A percentile compares a stretch with the other conserved stretches of the same genome.
These are phyloP conservation scores for Crucibulum laeve DNA, from an alignment of 768 basidiomycete species.

Conservation along the genomic window DNA sequence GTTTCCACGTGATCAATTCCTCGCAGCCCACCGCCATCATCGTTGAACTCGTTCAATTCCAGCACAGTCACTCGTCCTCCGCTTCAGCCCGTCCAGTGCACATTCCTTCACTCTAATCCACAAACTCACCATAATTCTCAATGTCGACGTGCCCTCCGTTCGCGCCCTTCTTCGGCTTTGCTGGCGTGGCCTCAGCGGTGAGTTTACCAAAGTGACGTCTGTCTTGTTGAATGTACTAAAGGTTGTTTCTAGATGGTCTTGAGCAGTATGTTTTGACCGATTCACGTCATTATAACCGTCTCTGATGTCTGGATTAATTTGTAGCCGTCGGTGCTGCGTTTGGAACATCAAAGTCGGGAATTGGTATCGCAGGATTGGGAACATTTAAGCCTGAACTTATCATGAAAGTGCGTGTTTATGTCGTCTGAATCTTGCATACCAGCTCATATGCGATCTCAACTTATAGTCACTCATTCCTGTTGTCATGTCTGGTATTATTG, in stretches of 20 bases:
- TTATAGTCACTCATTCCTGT: slow-evolving; percentile 88
- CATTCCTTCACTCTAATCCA: background rate
- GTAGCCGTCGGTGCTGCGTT: slow-evolving; percentile 91
- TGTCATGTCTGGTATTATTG: slow-evolving; percentile 98
- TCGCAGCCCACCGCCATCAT: background rate
- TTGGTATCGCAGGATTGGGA: slow-evolving; percentile 93
- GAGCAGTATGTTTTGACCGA: slow-evolving; percentile 64
- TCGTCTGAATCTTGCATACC: background rate
- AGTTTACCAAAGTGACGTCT: slow-evolving; percentile 22
- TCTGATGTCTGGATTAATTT: slow-evolving; percentile 7
- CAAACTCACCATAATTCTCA: slow-evolving; percentile 4
- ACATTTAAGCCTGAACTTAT: slow-evolving; percentile 94
- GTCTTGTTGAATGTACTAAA: background rate
- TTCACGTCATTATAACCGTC: slow-evolving; percentile 3
- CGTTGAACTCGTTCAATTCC: background rate
- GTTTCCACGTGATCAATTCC: background rate
- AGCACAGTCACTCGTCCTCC: too few species aligned
- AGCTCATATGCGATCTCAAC: background rate
- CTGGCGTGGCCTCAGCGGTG: slow-evolving; percentile 91
- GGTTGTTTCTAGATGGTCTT: slow-evolving; percentile 75
- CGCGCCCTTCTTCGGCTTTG: slow-evolving; percentile 98
- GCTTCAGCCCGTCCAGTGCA: too few species aligned
- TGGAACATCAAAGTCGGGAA: slow-evolving; percentile 95
- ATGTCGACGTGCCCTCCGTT: slow-evolving; percentile 85
- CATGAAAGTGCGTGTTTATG: slow-evolving; percentile 74